Evolutionary conservation across 768 basidiomycete species (phyloP), one percentile per base, ranked within the genome.

Genomic region (Rickenella mellea): DNA sequence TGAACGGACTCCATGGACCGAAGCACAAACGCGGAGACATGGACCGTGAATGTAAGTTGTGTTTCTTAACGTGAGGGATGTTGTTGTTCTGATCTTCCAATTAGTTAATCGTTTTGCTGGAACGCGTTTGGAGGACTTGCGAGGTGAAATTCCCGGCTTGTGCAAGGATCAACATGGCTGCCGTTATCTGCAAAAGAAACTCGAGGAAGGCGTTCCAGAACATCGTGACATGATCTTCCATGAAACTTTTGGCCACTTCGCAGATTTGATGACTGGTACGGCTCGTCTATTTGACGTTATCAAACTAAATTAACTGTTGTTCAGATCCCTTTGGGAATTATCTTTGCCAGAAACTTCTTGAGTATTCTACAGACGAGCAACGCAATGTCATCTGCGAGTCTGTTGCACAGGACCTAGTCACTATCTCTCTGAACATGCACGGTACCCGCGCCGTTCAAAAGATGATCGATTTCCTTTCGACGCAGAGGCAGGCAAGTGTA

Each of bases 161-260:
- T 98, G 96, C 77, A 98, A 98, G 61, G 96, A 99, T 62, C 96
- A 99, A 62, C 94, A 98, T 61, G 96, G 96, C 2, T 99, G 96
- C 57, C 79, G 96, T 27, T 99, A 97, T 58, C 67, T 99, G 44
- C 96, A 99, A 65, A 98, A 98, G 78, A 97, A 98, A 65, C 73
- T 99, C 20, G 96, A 99, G 60, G 96, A 99, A 57, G 89, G 88
- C 42, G 78, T 84, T 45, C 75, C 94, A 4, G 93, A 94, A 59
- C 93, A 99, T 63, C 79, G 96, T 41, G 96, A 99, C 56, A 93
- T 98, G 87, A 99, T 99, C 59, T 99, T 97, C 75, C 78, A 86
- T 46, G 96, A 99, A 68, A 97, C 94, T 1, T 98, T 94, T 55
- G 82, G 84, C 35, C 93, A 98, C 56, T 97, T 98, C 55, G 87